Base-by-base conservation (phyloP, 2,329 filamentous ascomycete species). In the Pseudocercospora fijiensis region DNA sequence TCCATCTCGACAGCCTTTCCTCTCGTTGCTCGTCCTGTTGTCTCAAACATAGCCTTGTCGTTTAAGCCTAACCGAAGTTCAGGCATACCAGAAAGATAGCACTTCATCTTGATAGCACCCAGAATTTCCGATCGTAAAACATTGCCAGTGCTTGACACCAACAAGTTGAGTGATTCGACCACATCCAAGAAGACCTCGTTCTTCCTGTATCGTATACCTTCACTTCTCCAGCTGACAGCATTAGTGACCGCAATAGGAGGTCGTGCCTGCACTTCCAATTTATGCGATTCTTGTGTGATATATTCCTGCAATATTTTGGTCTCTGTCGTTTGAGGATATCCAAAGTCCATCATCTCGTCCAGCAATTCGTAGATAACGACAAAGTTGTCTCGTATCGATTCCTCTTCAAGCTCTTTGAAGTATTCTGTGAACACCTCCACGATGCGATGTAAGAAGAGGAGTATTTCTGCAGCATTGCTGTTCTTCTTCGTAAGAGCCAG, bases 271-370 rank as follows among this genome's bases (percentile, higher is more conserved):
- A 98, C 89, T 78, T 99, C 95, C 65, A 99, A 87, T 81, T 98
- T 98, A 83, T 99, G 95, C 60, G 93, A 97, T 80, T 99, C 95
- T 79, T 99, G 95, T 45, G 95, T 99, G 77, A 99, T 99, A 72
- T 81, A 87, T 82, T 99, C 95, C 79, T 99, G 95, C 65, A 99
- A 82, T 77, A 99, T 99, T 85, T 99, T 99, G 78, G 88, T 91
- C 79, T 99, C 95, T 70, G 95, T 99, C 9, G 95, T 99, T 79
- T 99, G 95, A 5, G 95, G 95, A 78, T 99, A 97, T 68, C 95
- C 95, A 83, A 99, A 99, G 80, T 99, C 95, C 95, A 99, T 99
- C 95, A 99, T 99, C 83, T 99, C 95, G 76, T 99, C 95, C 67
- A 99, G 86, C 66, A 99, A 81, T 80, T 99, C 95, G 83, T 99